Percentiles rank a stretch among this genome's conserved stretches.
Conservation (phyloP, 352 stramenopile species). For the Nothophytophthora sp. region DNA sequence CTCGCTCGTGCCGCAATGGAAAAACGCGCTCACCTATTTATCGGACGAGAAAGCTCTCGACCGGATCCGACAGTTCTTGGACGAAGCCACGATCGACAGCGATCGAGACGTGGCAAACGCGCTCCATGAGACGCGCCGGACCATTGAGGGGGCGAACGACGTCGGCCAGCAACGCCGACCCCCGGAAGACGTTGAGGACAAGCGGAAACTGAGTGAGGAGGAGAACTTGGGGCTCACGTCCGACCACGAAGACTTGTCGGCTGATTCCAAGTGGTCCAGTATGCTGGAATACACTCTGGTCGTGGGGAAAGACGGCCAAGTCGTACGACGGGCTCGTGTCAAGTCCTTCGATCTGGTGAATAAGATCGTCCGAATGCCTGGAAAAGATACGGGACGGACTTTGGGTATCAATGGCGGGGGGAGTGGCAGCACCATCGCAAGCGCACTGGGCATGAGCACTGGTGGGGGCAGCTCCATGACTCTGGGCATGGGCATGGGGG, state of each 20-base stretch:
- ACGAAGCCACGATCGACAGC: constrained; percentile 56
- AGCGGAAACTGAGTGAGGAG: constrained; percentile 57
- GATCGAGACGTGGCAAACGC: constrained; percentile 69
- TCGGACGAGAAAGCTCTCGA: constrained; percentile 75
- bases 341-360: constrained; percentile 84
- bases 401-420: constrained; percentile 8
- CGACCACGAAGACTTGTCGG: constrained; percentile 78
- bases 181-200: constrained; percentile 68
- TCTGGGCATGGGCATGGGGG: constrained; percentile 31
- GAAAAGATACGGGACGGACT: constrained; percentile 54
- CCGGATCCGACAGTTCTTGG: constrained; percentile 68
- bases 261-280: constrained; percentile 83
- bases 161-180: constrained; percentile 32
- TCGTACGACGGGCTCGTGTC: constrained; percentile 76
- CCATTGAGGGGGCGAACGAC: constrained; percentile 45
- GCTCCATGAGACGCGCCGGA: constrained; percentile 43
- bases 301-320: constrained; percentile 81
- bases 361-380: constrained; percentile 54
- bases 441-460: constrained; percentile 24
- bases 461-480: constrained; percentile 29
- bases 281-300: constrained; percentile 88
- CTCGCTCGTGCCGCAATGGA: constrained; percentile 66
- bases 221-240: constrained; percentile 58
- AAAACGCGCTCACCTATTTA: constrained; percentile 48
- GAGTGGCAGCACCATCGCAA: constrained; percentile 15